These are phyloP conservation scores for Pleodorina starrii DNA, from an alignment of 139 green algal genomes.

Conservation along the genomic window DNA sequence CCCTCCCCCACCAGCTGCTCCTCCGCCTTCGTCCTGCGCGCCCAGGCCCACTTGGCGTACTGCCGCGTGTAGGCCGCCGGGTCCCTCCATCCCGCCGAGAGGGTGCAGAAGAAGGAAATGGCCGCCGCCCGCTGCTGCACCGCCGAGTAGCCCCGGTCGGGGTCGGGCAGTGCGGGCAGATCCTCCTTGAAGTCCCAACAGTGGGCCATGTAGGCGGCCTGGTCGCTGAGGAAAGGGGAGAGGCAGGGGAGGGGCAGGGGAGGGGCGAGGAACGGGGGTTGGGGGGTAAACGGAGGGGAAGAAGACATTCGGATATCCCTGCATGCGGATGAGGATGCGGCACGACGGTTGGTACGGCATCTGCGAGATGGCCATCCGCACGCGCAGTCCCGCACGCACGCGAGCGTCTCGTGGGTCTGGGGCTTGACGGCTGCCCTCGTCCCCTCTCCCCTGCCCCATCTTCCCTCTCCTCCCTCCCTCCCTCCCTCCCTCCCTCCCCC, in stretches of 20 bases:
- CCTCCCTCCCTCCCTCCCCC: too few species aligned
- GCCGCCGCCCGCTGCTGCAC: conserved; percentile 26
- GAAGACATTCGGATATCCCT: too few species aligned
- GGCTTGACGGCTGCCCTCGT: too few species aligned
- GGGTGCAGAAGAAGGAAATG: conserved; percentile 11
- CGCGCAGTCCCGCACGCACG: too few species aligned
- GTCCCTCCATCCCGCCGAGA: conserved; percentile 1
- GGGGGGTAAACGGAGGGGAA: not conserved
- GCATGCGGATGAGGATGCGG: too few species aligned
- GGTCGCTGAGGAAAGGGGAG: conserved; percentile 12
- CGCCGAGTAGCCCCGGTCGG: not conserved
- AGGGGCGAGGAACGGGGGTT: not conserved
- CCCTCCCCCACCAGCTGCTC: conserved; percentile 16
- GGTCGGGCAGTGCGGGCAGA: not conserved
- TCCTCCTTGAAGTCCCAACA: conserved; percentile 36
- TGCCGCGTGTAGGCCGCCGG: not conserved
- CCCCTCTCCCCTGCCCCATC: too few species aligned
- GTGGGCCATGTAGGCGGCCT: conserved; percentile 3
- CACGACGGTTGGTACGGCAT: too few species aligned
- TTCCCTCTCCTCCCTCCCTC: too few species aligned
- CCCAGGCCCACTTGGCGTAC: conserved; percentile 30
- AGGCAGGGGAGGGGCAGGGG: too few species aligned
- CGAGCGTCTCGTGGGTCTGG: too few species aligned
- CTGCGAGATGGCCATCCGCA: too few species aligned
- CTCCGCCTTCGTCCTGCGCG: not conserved